Evolutionary conservation across 2,329 filamentous ascomycete species (phyloP).

Genomic region (Fusarium burgessii): DNA sequence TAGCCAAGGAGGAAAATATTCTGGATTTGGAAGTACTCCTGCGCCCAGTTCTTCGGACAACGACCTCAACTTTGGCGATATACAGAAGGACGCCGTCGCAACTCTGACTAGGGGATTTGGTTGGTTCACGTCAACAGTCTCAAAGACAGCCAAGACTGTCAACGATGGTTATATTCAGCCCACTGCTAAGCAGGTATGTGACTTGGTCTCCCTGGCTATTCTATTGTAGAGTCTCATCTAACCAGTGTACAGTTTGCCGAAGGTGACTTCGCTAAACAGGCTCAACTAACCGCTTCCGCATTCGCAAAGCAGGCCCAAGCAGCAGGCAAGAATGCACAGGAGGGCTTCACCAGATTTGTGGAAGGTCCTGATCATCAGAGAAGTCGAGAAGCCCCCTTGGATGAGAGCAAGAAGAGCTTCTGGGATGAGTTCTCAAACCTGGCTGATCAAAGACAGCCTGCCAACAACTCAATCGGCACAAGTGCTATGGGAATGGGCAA

Average conservation of each 20-base stretch:
- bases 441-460: conserved; percentile 66
- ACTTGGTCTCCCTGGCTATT: not conserved
- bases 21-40: conserved; percentile 86
- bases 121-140: conserved; percentile 90
- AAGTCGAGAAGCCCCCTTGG: conserved; percentile 56
- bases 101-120: conserved; percentile 93
- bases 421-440: conserved; percentile 90
- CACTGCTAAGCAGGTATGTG: conserved; percentile 82
- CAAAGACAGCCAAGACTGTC: conserved; percentile 89
- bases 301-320: conserved; percentile 74
- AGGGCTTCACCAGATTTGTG: conserved; percentile 87
- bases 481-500: conserved; percentile 69
- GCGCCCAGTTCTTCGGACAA: conserved; percentile 61
- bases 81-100: conserved; percentile 90
- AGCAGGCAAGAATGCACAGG: conserved; percentile 80
- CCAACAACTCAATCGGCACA: conserved; percentile 67
- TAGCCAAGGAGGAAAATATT: conserved; percentile 91
- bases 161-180: conserved; percentile 94
- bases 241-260: conserved; percentile 74
- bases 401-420: conserved; percentile 82
- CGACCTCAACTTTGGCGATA: conserved; percentile 78
- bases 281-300: conserved; percentile 71
- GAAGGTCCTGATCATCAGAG: conserved; percentile 71
- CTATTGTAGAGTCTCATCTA: conserved; percentile 32
- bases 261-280: conserved; percentile 79